Evolutionary conservation across 2,329 filamentous ascomycete genomes (phyloP).

Genomic region (Verticillium alfalfae): DNA sequence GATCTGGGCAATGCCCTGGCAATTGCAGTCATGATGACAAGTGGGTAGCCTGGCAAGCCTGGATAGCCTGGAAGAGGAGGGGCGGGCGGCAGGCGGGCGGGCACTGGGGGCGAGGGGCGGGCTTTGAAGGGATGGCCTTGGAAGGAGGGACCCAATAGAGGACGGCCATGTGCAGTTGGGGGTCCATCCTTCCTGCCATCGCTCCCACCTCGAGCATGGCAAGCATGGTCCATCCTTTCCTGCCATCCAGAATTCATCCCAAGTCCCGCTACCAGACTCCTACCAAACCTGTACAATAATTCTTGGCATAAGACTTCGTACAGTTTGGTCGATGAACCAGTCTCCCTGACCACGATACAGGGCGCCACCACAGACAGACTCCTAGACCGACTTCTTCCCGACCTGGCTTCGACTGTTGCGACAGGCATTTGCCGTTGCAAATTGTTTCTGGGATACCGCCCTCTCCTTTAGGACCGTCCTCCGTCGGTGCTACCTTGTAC

Average conservation of each 20-base stretch:
- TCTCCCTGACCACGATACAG: too few species aligned
- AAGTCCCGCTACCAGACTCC: neutral
- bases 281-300: too few species aligned
- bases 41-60: neutral
- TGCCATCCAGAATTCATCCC: neutral
- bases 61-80: neutral
- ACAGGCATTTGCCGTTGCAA: neutral
- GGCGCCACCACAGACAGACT: neutral
- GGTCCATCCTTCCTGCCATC: neutral
- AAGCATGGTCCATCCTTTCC: neutral
- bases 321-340: too few species aligned
- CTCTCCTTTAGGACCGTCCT: neutral
- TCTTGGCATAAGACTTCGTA: too few species aligned
- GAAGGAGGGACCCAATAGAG: neutral
- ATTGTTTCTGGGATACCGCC: neutral
- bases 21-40: neutral
- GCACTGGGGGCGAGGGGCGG: neutral
- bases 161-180: neutral
- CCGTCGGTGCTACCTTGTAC: neutral
- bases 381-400: neutral
- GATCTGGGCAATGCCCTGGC: neutral
- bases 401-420: neutral
- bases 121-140: neutral
- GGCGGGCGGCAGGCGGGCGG: neutral
- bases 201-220: neutral